phyloP scores from a whole-genome alignment of 305 asterid genomes.

The Fraxinus dipetala region DNA sequence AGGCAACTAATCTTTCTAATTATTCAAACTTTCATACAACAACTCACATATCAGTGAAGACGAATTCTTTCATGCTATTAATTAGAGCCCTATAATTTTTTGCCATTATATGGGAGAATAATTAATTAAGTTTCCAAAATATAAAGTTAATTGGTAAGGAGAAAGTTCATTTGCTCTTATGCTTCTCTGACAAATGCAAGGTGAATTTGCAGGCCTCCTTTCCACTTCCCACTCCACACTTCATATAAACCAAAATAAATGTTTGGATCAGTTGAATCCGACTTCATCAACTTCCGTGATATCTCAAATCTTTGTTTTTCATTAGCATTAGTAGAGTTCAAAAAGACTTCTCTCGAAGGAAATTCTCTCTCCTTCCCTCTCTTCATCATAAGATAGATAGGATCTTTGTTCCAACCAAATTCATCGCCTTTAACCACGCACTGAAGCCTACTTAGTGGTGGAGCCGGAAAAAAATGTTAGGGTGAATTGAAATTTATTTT shows the following conservation, averaged over 20 bases:
- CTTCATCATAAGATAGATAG: slow-evolving; percentile 42
- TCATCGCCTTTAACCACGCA: slow-evolving; percentile 32
- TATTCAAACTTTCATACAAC: no score
- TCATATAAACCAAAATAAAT: slow-evolving; percentile 50
- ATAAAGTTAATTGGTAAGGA: background rate
- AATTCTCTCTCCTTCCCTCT: slow-evolving; percentile 30
- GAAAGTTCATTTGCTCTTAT: background rate
- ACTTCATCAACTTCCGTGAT: background rate
- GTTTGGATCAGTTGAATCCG: slow-evolving; percentile 1
- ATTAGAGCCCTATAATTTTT: no score
- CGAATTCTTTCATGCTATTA: background rate
- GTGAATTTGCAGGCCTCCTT: slow-evolving; percentile 51
- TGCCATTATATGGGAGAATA: background rate
- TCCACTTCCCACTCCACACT: slow-evolving; percentile 56
- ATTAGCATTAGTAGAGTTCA: background rate
- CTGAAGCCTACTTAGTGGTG: slow-evolving; percentile 22
- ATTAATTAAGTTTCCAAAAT: no score
- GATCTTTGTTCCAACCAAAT: slow-evolving; percentile 45
- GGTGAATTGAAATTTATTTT: no score
- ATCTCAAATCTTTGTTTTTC: background rate
- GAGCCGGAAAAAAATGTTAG: no score
- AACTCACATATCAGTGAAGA: background rate
- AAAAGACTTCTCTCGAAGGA: slow-evolving; percentile 20
- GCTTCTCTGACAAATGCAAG: slow-evolving; percentile 29
- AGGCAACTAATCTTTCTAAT: no score